Base-by-base conservation (phyloP, 2,329 filamentous ascomycete genomes). In the Herpotrichia juniperi region DNA sequence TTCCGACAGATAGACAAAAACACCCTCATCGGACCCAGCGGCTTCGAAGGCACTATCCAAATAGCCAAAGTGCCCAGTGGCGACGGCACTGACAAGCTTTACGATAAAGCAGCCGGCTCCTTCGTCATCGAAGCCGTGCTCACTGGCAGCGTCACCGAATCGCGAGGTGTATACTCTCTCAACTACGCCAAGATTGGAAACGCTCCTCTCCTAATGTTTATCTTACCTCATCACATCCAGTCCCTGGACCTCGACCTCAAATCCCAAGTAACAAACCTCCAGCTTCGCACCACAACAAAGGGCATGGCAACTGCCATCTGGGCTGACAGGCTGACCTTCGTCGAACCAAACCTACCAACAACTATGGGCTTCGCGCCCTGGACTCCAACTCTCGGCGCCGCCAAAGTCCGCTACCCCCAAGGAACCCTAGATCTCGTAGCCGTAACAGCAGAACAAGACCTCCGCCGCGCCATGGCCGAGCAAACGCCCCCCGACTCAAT, bases 221-320 rank as follows among this genome's bases (percentile, higher is more conserved):
- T 90, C 14, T 77, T 99, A 42, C 91, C 93, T 19, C 94, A 97
- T 71, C 94, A 97, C 61, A 70, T 91, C 2, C 78, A 85, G 26
- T 91, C 90, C 0, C 93, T 97, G 54, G 84, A 91, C 58, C 61
- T 72, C 1, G 73, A 74, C 1, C 85, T 84, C 8, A 76, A 78
- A 21, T 77, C 79, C 7, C 66, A 78, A 32, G 26, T 69, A n/a
- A 83, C 77, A 2, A 71, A 77, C 4, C 70, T 94, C 1, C 79
- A 83, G 56, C 77, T 97, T 46, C 84, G 87, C 50, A 93, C 91
- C 0, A 89, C 91, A 0, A 96, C 91, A 17, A 97, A 97, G 75
- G 94, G 94, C 10, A 76, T 85, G 12, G 89, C 89, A 7, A 89
- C 83, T 1, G 89, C 87, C 1, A 83, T 97, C 0, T 74, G 87